Conservation (phyloP, 495 filamentous ascomycete species). For the Hypoxylon crocopeplum region DNA sequence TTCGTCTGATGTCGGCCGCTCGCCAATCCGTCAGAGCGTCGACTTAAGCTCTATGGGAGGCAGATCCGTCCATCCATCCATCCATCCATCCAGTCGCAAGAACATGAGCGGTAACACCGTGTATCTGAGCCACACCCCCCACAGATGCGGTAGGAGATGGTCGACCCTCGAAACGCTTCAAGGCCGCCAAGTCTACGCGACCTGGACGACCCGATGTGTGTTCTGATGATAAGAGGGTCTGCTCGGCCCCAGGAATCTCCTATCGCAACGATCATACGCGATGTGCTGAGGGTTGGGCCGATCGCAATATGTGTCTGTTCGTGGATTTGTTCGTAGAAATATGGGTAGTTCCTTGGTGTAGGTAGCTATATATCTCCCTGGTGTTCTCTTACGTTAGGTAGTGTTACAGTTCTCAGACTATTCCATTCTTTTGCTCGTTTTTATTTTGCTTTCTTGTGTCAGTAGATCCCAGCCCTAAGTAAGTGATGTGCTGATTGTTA, state of each 20-base stretch:
- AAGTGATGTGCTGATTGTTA: too few relatives aligned
- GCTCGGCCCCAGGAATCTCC: conserved; percentile 9
- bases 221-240: conserved; percentile 20
- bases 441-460: too few relatives aligned
- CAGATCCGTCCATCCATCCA: conserved; percentile 1
- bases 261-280: conserved; percentile 9
- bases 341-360: neutral
- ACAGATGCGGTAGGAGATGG: conserved; percentile 7
- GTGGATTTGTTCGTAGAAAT: neutral
- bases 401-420: too few relatives aligned
- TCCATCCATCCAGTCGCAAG: conserved; percentile 14
- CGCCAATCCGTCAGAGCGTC: neutral
- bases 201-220: conserved; percentile 1
- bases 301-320: conserved; percentile 28
- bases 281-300: conserved; percentile 15
- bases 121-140: neutral
- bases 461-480: too few relatives aligned
- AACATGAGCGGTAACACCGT: conserved; percentile 5
- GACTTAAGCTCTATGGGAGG: conserved; percentile 7
- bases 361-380: conserved; percentile 18
- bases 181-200: conserved; percentile 26
- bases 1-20: conserved; percentile 4
- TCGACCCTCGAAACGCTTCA: conserved; percentile 30
- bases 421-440: too few relatives aligned
- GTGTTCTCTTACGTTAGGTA: neutral